Evolutionary conservation across 768 basidiomycete species (phyloP), one percentile per base, ranked within the genome.

Genomic region (Leccinum uliginosum): DNA sequence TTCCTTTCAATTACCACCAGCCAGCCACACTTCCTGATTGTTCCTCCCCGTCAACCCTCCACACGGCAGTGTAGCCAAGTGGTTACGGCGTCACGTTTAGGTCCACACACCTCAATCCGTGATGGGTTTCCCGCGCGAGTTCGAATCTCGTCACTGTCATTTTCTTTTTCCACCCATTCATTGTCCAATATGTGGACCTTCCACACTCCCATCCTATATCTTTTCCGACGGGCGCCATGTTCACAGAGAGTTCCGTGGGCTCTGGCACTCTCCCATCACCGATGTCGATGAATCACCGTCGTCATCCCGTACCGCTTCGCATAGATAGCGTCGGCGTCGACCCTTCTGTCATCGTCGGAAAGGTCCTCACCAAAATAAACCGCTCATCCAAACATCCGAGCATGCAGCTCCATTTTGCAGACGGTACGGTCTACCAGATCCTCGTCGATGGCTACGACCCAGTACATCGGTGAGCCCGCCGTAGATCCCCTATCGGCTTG

Each of bases 401-500:
- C 38, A 67, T 82, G 55, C 79, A 78, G n/a, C 69, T 82, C 35
- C 69, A 75, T 53, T 82, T 80, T 57, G 58, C 73, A 38, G 81
- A 81, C 62, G 62, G 71, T 14, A 74, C 75, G 4, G 59, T 68
- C 17, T 76, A 75, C 55, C 80, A 81, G 62, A 68, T 86, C 51
- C 78, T 78, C n/a, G 78, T 86, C 35, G 84, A 84, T 50, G 85
- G 85, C 3, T 86, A 86, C 67, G 73, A 83, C 60, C 84, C 85
- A 1, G 57, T 70, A 14, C 75, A 80, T 62, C 79, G 72, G 70
- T 71, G 54, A 57, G 71, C 58, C 43, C 29, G 32, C 29, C 23
- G n/a, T 8, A 27, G 3, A 4, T 38, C 19, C 29, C 15, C 9
- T 9, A 4, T 7, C 49, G 40, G 32, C 30, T 21, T 58, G n/a